Evolutionary conservation across 768 basidiomycete species (phyloP), one percentile per base, ranked within the genome.

Genomic region (Phylloporus sp.): DNA sequence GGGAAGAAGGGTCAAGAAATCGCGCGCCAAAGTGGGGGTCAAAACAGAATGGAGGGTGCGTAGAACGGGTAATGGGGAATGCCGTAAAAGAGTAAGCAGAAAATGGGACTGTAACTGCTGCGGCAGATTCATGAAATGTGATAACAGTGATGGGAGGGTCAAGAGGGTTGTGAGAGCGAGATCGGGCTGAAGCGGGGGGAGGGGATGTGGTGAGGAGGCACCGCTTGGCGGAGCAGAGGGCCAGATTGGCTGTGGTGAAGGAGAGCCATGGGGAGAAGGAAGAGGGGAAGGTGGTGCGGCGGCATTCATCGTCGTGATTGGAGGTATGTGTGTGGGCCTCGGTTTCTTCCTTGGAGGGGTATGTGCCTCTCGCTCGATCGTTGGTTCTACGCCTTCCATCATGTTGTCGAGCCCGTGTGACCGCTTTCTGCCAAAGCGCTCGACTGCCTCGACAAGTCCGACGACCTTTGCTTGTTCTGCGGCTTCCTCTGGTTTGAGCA

Each of bases 1-100:
- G 5, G 96, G 96, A 9, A 97, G 80, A 31, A 90, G 79, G 3
- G 87, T 84, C 55, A 98, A 78, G 65, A 97, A 99, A 68, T 99
- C 96, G 56, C 94, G 86, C 18, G 92, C 90, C 23, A 98, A 74
- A 3, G 91, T 92, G 21, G 88, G 90, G 1, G 87, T 84, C 56
- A 97, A 75, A 57, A 98, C 87, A 28, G 86, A 83, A 60, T 94
- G 86, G 14, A 98, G 69, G 1, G 87, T 88, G 42, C 95, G 86
- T 22, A 99, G 76, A 29, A 97, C 95, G 5, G 91, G 84, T 17
- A 95, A 79, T 3, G 93, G 84, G 5, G 93, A 91, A 58, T 94
- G 90, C 49, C 92, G 86, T 26, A 99, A 73, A 48, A 98, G 81
- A 21, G 91, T 91, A 57, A 97, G 82, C 44, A 98, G 80, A 59